A percentile compares a stretch with the other conserved stretches of the same genome.
phyloP scores from a whole-genome alignment of 2,329 filamentous ascomycete genomes.

The Penicillium janthinellum region DNA sequence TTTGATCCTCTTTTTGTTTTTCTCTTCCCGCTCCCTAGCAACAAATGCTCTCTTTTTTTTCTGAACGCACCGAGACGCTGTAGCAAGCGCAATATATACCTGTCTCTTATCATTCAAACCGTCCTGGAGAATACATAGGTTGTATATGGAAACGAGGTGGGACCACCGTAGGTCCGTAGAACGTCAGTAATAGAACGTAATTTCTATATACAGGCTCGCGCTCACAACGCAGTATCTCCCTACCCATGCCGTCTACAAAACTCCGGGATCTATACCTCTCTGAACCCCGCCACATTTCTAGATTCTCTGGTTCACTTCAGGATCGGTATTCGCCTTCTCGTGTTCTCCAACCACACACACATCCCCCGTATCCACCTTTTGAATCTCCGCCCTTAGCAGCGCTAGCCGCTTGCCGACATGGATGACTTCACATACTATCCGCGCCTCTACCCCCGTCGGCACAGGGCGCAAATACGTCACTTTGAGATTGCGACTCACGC shows the following conservation, averaged over 20 bases:
- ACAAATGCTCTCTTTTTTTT: neutral
- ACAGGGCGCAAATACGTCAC: slow-evolving; percentile 69
- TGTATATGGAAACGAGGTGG: neutral
- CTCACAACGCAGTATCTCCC: neutral
- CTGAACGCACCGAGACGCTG: slow-evolving; percentile 16
- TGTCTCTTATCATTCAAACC: slow-evolving; percentile 12
- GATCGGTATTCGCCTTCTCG: slow-evolving; percentile 65
- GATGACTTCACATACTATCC: slow-evolving; percentile 61
- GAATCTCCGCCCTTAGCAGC: slow-evolving; percentile 58
- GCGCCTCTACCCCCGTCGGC: slow-evolving; percentile 53
- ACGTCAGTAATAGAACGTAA: neutral
- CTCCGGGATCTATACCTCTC: neutral
- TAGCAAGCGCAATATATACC: slow-evolving; percentile 24
- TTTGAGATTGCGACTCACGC: slow-evolving; percentile 67
- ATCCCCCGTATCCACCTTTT: slow-evolving; percentile 54
- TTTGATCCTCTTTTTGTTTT: slow-evolving; percentile 24
- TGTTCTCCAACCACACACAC: slow-evolving; percentile 64
- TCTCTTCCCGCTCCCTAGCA: slow-evolving; percentile 4
- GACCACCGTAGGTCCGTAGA: neutral
- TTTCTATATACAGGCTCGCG: slow-evolving; percentile 11
- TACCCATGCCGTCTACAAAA: neutral
- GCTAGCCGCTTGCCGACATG: slow-evolving; percentile 59
- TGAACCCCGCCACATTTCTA: slow-evolving; percentile 9
- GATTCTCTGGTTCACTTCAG: slow-evolving; percentile 35
- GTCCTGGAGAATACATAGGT: neutral